Percentiles rank a stretch among this genome's conserved stretches.
Conservation (phyloP, 805 yeast genomes). For the Kuraishia floccosa region DNA sequence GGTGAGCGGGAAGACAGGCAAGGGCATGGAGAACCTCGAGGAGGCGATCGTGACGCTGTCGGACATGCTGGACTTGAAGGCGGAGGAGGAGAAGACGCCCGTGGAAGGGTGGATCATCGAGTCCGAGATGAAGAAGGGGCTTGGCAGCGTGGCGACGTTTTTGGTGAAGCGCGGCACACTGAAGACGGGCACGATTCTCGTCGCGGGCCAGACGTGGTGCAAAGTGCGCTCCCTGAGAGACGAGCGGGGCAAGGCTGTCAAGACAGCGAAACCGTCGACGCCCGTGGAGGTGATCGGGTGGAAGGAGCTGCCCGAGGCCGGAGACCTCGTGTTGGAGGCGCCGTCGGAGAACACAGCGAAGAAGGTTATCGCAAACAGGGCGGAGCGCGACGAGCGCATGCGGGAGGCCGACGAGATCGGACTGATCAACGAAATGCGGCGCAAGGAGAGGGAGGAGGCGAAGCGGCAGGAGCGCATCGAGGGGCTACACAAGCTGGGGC, state of each 20-base stretch:
- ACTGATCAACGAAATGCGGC: constrained; percentile 56
- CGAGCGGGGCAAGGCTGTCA: constrained; percentile 54
- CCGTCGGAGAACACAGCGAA: constrained; percentile 66
- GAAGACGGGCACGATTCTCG: constrained; percentile 57
- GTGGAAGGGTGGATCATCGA: constrained; percentile 88
- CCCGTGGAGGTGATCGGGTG: constrained; percentile 92
- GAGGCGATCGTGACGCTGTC: constrained; percentile 81
- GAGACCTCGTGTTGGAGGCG: constrained; percentile 75
- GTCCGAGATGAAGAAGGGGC: constrained; percentile 67
- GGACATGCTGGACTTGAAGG: constrained; percentile 70
- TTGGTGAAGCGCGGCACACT: constrained; percentile 72
- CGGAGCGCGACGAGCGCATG: constrained; percentile 36
- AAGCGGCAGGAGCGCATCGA: constrained; percentile 41
- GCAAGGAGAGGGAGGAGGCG: constrained; percentile 38
- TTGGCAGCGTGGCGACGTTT: constrained; percentile 81
- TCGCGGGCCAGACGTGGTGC: constrained; percentile 83
- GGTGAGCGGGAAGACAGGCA: constrained; percentile 83
- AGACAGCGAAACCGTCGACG: constrained; percentile 70
- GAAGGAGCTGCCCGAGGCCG: constrained; percentile 88
- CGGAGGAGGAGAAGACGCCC: constrained; percentile 37
- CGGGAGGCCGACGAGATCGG: constrained; percentile 58
- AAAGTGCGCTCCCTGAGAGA: constrained; percentile 71
- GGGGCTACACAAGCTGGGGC: constrained; percentile 51
- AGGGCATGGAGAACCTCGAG: constrained; percentile 82
- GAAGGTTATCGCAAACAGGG: constrained; percentile 57